Base-by-base conservation (phyloP, 768 basidiomycete genomes). In the Hebeloma cylindrosporum region DNA sequence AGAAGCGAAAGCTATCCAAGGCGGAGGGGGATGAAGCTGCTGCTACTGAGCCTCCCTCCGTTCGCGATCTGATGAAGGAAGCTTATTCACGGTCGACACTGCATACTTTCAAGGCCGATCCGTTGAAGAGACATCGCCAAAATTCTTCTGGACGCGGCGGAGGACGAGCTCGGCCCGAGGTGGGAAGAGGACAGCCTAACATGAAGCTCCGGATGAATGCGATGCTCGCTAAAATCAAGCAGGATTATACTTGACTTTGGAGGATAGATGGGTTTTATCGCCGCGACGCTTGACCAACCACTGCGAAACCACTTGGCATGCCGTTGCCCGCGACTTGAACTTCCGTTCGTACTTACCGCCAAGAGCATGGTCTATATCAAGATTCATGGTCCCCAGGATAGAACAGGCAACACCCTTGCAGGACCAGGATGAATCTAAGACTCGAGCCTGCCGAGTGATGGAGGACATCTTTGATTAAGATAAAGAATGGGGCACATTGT, bases 201-300 rank as follows among this genome's bases (percentile, higher is more conserved):
- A 93, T 95, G 92, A 87, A 85, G 57, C 65, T 87, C 37, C 82
- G 91, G 38, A 94, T 95, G 90, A 80, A 82, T 50, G 83, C 79
- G 21, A 74, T 95, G 74, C 75, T 95, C 46, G 88, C 91, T 62
- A 84, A 85, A 66, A 93, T 95, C 53, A 86, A 88, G 62, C 77
- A 75, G 36, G 76, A 83, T 56, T 61, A 66, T 28, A 58, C 66
- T 42, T 80, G 61, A 62, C 13, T 11, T 6, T 23, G n/a, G n/a
- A n/a, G n/a, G n/a, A n/a, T n/a, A n/a, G n/a, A n/a, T n/a, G n/a
- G n/a, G n/a, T n/a, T n/a, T n/a, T n/a, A n/a, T n/a, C n/a, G n/a
- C n/a, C n/a, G n/a, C n/a, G n/a, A n/a, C n/a, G n/a, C n/a, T n/a
- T n/a, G n/a, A n/a, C n/a, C n/a, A n/a, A n/a, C n/a, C n/a, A n/a